phyloP scores from a whole-genome alignment of 2,329 filamentous ascomycete species.

The Penicillium sp. region DNA sequence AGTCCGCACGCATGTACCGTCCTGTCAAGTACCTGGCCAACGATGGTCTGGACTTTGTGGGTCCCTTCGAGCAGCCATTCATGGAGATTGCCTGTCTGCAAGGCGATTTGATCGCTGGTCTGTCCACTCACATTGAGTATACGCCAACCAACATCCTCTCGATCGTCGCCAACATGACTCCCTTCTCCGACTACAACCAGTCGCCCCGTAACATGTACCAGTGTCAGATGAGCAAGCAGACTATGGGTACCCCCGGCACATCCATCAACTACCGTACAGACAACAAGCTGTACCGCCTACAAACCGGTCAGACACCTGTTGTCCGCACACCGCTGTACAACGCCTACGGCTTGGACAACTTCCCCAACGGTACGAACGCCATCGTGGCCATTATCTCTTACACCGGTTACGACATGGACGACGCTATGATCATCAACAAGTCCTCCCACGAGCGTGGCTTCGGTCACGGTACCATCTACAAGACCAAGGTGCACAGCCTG shows the following conservation, averaged over 20 bases:
- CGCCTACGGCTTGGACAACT: conserved; percentile 95
- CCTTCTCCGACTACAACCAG: conserved; percentile 98
- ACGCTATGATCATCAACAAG: conserved; percentile 99
- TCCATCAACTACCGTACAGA: conserved; percentile 86
- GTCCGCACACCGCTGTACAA: conserved; percentile 93
- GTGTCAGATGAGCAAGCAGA: conserved; percentile 99
- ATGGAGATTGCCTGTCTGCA: conserved; percentile 97
- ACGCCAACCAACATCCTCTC: conserved; percentile 96
- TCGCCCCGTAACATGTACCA: conserved; percentile 99
- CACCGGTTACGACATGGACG: conserved; percentile 99
- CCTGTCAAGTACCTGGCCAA: conserved; percentile 91
- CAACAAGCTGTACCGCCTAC: conserved; percentile 94
- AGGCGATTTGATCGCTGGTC: conserved; percentile 82
- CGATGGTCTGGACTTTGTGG: conserved; percentile 84
- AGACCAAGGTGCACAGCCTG: conserved; percentile 89
- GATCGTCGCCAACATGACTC: conserved; percentile 97
- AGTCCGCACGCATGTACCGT: conserved; percentile 83
- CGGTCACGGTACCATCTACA: conserved; percentile 95
- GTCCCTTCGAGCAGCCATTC: conserved; percentile 94
- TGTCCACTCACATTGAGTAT: conserved; percentile 92
- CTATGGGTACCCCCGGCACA: conserved; percentile 94
- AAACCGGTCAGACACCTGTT: conserved; percentile 94
- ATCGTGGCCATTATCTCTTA: conserved; percentile 98
- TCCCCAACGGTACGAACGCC: conserved; percentile 94
- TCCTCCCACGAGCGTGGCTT: conserved; percentile 95